Percentiles rank a stretch among this genome's conserved stretches.
Conservation (phyloP, 192 early-diverging fungal genomes). For the Rhizophlyctis rosea region DNA sequence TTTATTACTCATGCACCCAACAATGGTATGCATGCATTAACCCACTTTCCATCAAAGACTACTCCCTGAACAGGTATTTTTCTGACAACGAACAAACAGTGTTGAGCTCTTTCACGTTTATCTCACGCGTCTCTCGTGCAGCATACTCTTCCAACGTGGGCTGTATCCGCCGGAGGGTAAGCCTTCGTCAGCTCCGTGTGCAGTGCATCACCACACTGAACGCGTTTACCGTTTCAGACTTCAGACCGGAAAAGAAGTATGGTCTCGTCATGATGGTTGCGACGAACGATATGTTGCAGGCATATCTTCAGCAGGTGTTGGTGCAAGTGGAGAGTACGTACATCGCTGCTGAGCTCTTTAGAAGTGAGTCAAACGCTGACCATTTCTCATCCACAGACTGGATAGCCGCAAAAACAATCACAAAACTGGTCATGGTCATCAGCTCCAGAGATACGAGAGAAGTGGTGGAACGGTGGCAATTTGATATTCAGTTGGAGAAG, state of each 20-base stretch:
- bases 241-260: slow-evolving; percentile 81
- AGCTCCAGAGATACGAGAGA: slow-evolving; percentile 79
- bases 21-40: no score
- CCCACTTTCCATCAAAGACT: slow-evolving; percentile 42
- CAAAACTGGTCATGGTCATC: slow-evolving; percentile 83
- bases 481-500: slow-evolving; percentile 76
- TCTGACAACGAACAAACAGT: slow-evolving; percentile 4
- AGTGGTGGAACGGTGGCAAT: slow-evolving; percentile 91
- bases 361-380: not conserved
- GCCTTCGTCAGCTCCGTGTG: not conserved
- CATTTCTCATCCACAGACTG: slow-evolving; percentile 53
- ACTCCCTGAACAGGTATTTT: slow-evolving; percentile 69
- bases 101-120: not conserved
- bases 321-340: slow-evolving; percentile 73
- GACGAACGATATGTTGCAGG: slow-evolving; percentile 64
- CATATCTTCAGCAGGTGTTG: slow-evolving; percentile 75
- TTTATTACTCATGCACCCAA: no score
- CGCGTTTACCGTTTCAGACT: slow-evolving; percentile 46
- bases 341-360: not conserved
- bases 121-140: slow-evolving; percentile 17
- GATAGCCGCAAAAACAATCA: slow-evolving; percentile 70
- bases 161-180: slow-evolving; percentile 80
- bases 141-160: slow-evolving; percentile 88
- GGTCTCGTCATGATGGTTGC: slow-evolving; percentile 82
- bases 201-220: not conserved